Conservation (phyloP, 2,329 filamentous ascomycete species). For the Arthroderma uncinatum region DNA sequence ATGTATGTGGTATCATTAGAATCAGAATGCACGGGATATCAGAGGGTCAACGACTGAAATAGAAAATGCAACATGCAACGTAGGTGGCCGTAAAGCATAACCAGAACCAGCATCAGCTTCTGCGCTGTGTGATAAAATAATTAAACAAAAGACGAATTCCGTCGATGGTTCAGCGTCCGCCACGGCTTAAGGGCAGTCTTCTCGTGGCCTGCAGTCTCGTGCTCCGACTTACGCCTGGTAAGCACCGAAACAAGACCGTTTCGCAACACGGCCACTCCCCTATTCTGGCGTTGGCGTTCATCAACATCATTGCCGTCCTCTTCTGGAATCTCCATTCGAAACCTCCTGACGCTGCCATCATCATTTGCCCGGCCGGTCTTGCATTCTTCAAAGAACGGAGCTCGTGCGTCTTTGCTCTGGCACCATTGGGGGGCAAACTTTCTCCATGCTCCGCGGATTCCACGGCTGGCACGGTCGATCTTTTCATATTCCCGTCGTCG, state of each 20-base stretch:
- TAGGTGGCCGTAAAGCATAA: neutral
- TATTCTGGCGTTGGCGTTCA: neutral
- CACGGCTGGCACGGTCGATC: conserved; percentile 38
- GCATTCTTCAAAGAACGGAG: conserved; percentile 34
- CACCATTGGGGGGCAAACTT: conserved; percentile 33
- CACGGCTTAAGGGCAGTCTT: neutral
- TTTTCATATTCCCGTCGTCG: conserved; percentile 41
- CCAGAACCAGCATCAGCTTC: too few relatives aligned
- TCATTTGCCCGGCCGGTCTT: conserved; percentile 28
- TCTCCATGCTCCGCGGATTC: conserved; percentile 34
- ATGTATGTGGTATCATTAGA: neutral
- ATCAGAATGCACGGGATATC: neutral
- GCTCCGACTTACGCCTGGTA: neutral
- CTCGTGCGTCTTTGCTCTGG: conserved; percentile 24
- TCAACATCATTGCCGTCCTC: neutral
- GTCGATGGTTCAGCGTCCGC: neutral
- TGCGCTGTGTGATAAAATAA: too few relatives aligned
- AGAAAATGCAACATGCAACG: too few relatives aligned
- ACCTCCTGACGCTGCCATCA: conserved; percentile 37
- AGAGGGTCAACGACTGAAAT: neutral
- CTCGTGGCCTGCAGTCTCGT: neutral
- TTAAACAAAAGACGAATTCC: neutral
- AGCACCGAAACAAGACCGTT: neutral
- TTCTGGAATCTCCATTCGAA: conserved; percentile 34
- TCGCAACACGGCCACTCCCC: neutral